phyloP scores from a whole-genome alignment of 345 rosid genomes.

The Camelina neglecta region DNA sequence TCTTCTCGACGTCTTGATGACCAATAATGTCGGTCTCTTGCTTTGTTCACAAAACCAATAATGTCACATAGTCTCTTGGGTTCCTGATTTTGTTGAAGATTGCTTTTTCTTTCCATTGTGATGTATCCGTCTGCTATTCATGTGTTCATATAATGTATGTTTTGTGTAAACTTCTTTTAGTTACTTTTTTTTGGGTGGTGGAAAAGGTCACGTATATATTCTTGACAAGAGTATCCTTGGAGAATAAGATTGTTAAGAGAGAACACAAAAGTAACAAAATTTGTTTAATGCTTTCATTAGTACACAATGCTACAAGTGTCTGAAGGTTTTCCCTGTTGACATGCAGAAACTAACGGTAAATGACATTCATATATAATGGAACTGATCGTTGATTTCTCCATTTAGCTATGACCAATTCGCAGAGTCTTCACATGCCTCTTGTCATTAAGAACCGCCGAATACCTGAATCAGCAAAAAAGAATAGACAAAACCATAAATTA shows the following conservation, averaged over 20 bases:
- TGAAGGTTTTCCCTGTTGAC: slow-evolving; percentile 14
- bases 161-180: not conserved
- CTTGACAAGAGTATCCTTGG: not conserved
- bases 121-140: not conserved
- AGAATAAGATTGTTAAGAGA: not conserved
- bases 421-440: slow-evolving; percentile 25
- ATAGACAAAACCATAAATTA: slow-evolving; percentile 2
- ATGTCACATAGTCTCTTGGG: too few relatives aligned
- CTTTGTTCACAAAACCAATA: not conserved
- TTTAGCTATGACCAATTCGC: slow-evolving; percentile 13
- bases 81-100: not conserved
- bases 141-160: not conserved
- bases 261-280: not conserved
- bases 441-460: slow-evolving; percentile 52
- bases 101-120: not conserved
- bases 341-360: slow-evolving; percentile 8
- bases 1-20: slow-evolving; percentile 28
- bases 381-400: not conserved
- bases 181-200: not conserved
- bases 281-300: not conserved
- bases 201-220: not conserved
- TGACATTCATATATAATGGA: slow-evolving; percentile 1
- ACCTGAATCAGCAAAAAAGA: slow-evolving; percentile 46
- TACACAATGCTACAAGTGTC: not conserved
- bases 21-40: slow-evolving; percentile 29